Percentiles rank a stretch among this genome's conserved stretches.
phyloP scores from a whole-genome alignment of 257 asterid genomes.

The Nyctanthes arbortristis region DNA sequence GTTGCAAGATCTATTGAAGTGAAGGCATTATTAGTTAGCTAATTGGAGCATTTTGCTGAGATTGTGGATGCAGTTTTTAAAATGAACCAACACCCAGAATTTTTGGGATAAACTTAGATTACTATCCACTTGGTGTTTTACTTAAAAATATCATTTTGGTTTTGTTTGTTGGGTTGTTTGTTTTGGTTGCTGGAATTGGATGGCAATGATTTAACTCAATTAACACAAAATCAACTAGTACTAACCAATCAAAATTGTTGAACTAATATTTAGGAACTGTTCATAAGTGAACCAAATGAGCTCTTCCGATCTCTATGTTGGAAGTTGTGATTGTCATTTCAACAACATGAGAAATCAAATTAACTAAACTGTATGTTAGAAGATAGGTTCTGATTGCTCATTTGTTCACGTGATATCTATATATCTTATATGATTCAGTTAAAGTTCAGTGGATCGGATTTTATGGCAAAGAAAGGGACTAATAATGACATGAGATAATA shows the following conservation, averaged over 20 bases:
- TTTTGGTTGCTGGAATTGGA: not conserved
- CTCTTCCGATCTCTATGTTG: too few species aligned
- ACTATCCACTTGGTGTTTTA: not conserved
- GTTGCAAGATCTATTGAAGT: not conserved
- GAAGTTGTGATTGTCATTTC: too few species aligned
- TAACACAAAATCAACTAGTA: not conserved
- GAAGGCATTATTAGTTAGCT: not conserved
- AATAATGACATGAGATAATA: not conserved
- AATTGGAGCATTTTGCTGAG: not conserved
- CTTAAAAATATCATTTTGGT: not conserved
- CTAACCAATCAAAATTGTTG: too few species aligned
- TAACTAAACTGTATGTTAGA: too few species aligned
- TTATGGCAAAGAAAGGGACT: not conserved
- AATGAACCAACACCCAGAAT: not conserved
- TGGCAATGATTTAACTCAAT: not conserved
- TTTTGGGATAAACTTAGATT: not conserved
- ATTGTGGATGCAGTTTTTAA: not conserved
- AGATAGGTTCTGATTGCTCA: too few species aligned
- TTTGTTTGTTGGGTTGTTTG: not conserved
- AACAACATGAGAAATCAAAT: too few species aligned
- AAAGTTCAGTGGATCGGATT: not conserved
- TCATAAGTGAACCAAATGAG: too few species aligned
- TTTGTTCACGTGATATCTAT: too few species aligned
- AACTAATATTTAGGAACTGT: too few species aligned
- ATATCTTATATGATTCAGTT: too few species aligned